phyloP scores from a whole-genome alignment of 164 flowering plant species.

The Nymphaea colorata region DNA sequence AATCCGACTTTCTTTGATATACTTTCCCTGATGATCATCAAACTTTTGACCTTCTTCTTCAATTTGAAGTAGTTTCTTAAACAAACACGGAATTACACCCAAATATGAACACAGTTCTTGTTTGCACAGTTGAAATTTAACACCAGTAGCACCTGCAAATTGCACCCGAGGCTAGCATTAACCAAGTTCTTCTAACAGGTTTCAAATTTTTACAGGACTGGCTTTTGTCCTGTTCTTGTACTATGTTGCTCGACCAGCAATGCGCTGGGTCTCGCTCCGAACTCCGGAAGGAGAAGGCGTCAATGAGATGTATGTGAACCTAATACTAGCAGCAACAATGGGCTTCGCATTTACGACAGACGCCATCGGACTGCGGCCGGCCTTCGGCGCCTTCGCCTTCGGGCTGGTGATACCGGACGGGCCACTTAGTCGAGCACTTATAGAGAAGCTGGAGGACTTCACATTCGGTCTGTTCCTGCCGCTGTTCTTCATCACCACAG shows the following conservation, averaged over 20 bases:
- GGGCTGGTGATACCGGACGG: slow-evolving; percentile 41
- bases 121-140: too few relatives aligned
- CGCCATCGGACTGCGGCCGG: slow-evolving; percentile 33
- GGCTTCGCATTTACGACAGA: slow-evolving; percentile 30
- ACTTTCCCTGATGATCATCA: too few relatives aligned
- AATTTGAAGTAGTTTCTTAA: too few relatives aligned
- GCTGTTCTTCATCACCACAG: slow-evolving; percentile 23
- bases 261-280: slow-evolving; percentile 17
- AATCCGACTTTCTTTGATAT: too few relatives aligned
- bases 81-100: too few relatives aligned
- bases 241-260: slow-evolving; percentile 19
- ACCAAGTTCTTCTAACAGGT: not conserved
- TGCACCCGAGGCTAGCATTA: too few relatives aligned
- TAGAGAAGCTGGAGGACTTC: slow-evolving; percentile 41
- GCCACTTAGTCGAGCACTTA: slow-evolving; percentile 19
- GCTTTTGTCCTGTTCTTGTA: slow-evolving; percentile 15
- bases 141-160: too few relatives aligned
- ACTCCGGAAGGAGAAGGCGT: slow-evolving; percentile 21
- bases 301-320: slow-evolving; percentile 17
- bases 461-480: slow-evolving; percentile 34
- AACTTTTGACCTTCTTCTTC: too few relatives aligned
- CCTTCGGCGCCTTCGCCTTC: slow-evolving; percentile 38
- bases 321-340: slow-evolving; percentile 27
- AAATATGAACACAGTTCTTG: too few relatives aligned
- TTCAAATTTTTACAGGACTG: not conserved